A percentile compares a stretch with the other conserved stretches of the same genome.
Conservation (phyloP, 2,329 filamentous ascomycete genomes). For the Meredithiella fracta region DNA sequence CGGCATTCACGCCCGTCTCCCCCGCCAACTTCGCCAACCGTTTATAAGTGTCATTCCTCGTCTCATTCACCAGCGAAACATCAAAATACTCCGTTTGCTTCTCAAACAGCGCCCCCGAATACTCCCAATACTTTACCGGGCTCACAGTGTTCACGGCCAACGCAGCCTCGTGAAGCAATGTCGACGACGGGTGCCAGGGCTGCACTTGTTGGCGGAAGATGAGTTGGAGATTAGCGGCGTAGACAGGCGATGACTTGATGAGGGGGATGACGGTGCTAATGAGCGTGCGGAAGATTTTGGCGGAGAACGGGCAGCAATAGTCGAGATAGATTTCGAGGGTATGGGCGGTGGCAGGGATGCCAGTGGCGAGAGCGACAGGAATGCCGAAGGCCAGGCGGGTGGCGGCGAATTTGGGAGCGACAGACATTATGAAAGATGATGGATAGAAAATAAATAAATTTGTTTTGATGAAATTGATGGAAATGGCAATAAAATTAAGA, state of each 20-base stretch:
- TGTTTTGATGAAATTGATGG: background rate
- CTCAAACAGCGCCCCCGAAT: conserved; percentile 48
- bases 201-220: conserved; percentile 87
- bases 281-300: conserved; percentile 59
- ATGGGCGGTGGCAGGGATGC: conserved; percentile 32
- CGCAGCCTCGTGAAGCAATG: conserved; percentile 65
- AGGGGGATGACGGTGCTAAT: conserved; percentile 47
- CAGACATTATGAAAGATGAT: conserved; percentile 40
- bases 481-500: background rate
- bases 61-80: conserved; percentile 65
- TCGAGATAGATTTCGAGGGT: conserved; percentile 59
- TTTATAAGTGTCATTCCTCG: conserved; percentile 67
- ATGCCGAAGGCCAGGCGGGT: conserved; percentile 43
- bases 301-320: conserved; percentile 70
- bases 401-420: conserved; percentile 61
- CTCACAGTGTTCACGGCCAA: conserved; percentile 59
- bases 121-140: conserved; percentile 63
- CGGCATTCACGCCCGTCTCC: conserved; percentile 51
- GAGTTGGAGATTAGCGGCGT: conserved; percentile 44
- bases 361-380: conserved; percentile 20
- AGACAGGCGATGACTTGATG: conserved; percentile 43
- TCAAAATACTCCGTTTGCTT: conserved; percentile 71
- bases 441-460: background rate
- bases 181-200: conserved; percentile 84
- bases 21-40: conserved; percentile 60